These are phyloP conservation scores for Micromonas commoda DNA, from an alignment of 139 green algal genomes.

Conservation along the genomic window DNA sequence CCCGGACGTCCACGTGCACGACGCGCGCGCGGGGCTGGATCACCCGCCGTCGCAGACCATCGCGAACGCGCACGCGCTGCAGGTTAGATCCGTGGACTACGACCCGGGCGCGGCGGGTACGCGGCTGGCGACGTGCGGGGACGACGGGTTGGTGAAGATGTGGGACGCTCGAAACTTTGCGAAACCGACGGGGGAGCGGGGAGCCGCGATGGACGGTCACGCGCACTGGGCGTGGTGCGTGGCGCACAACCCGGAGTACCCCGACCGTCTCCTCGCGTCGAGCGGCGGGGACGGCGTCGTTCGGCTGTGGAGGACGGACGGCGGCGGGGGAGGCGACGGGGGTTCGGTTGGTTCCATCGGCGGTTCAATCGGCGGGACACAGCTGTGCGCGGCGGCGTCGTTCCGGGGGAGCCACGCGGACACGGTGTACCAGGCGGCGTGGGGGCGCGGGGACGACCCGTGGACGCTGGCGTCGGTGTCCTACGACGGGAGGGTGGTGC, in stretches of 20 bases:
- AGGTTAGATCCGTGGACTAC: constrained; percentile 62
- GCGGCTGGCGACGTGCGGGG: constrained; percentile 46
- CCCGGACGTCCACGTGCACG: neutral
- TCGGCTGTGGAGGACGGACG: neutral
- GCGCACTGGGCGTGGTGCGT: constrained; percentile 42
- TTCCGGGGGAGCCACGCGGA: constrained; percentile 41
- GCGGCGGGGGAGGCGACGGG: neutral
- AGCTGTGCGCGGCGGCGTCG: neutral
- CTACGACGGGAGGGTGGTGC: constrained; percentile 64
- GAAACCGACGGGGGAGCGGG: no score
- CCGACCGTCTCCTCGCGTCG: neutral
- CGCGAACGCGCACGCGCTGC: constrained; percentile 56
- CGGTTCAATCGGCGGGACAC: neutral
- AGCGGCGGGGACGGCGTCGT: neutral
- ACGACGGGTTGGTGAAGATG: constrained; percentile 70
- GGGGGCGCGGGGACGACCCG: constrained; percentile 64
- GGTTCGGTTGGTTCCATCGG: neutral
- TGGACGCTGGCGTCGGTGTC: constrained; percentile 73
- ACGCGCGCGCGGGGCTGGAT: neutral
- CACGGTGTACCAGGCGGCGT: constrained; percentile 54
- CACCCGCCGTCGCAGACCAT: constrained; percentile 30
- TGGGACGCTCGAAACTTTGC: constrained; percentile 81
- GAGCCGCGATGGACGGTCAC: constrained; percentile 72
- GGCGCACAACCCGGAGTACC: constrained; percentile 13
- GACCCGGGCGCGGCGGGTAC: constrained; percentile 47